These are phyloP conservation scores for Penicillium aurantiogriseum DNA, from an alignment of 2,329 filamentous ascomycete genomes.

Conservation along the genomic window DNA sequence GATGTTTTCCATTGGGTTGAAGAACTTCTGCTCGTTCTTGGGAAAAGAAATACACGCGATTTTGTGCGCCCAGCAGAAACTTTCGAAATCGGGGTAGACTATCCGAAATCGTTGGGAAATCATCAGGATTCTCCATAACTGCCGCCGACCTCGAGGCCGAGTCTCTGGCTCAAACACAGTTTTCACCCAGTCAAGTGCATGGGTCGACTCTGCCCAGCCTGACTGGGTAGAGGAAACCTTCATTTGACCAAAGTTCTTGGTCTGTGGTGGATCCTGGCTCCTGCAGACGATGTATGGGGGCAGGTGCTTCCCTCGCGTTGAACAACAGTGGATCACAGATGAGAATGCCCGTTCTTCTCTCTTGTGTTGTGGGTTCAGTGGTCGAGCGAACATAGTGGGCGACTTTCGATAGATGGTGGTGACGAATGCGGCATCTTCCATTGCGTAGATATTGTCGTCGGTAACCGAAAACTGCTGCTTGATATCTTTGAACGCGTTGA, in stretches of 20 bases:
- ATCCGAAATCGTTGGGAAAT: not conserved
- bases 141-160: not conserved
- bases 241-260: not conserved
- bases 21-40: not conserved
- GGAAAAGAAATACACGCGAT: not conserved
- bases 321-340: constrained; percentile 1
- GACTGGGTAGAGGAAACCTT: not conserved
- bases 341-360: not conserved
- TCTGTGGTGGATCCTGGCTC: not conserved
- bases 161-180: not conserved
- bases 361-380: not conserved
- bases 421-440: not conserved
- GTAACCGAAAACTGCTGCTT: not conserved
- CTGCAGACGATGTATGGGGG: not conserved
- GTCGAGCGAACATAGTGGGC: not conserved
- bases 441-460: not conserved
- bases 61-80: not conserved
- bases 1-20: not conserved
- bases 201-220: not conserved
- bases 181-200: constrained; percentile 1
- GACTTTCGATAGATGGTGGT: not conserved
- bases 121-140: not conserved
- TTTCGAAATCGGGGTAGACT: not conserved
- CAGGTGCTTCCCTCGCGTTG: not conserved
- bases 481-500: not conserved